These are phyloP conservation scores for Aquanectria penicillioides DNA, from an alignment of 2,329 filamentous ascomycete species.

Conservation along the genomic window DNA sequence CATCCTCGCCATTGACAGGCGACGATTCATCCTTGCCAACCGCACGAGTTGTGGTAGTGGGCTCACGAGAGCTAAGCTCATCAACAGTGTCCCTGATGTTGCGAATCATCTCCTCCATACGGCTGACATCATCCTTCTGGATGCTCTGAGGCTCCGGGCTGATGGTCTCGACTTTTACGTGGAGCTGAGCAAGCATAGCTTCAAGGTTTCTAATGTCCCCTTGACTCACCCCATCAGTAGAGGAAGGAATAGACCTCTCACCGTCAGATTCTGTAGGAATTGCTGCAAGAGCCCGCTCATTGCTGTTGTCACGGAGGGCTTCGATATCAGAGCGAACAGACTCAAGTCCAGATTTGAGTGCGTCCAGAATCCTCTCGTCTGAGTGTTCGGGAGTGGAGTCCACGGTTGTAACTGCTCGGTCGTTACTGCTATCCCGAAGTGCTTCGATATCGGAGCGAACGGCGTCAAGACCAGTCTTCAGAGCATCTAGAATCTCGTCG, in stretches of 20 bases:
- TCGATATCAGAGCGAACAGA: slow-evolving; percentile 80
- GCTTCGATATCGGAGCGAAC: slow-evolving; percentile 78
- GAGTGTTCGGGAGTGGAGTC: slow-evolving; percentile 51
- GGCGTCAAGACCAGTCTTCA: slow-evolving; percentile 79
- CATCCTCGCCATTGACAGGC: slow-evolving; percentile 43
- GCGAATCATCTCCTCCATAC: slow-evolving; percentile 62
- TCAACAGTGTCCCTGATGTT: slow-evolving; percentile 61
- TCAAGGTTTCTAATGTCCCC: slow-evolving; percentile 89
- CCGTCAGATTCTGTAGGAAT: slow-evolving; percentile 32
- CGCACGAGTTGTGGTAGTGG: slow-evolving; percentile 27
- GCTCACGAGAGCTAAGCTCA: slow-evolving; percentile 51
- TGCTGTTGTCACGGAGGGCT: slow-evolving; percentile 68
- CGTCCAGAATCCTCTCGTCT: slow-evolving; percentile 82
- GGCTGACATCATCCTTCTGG: slow-evolving; percentile 64
- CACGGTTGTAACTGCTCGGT: slow-evolving; percentile 59
- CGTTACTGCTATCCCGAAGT: slow-evolving; percentile 73
- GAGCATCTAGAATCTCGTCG: slow-evolving; percentile 84
- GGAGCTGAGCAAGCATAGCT: slow-evolving; percentile 81
- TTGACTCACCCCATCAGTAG: slow-evolving; percentile 66
- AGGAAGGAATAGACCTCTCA: slow-evolving; percentile 43
- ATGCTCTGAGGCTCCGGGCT: slow-evolving; percentile 48
- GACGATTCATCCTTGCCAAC: slow-evolving; percentile 30
- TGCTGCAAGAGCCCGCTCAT: slow-evolving; percentile 59
- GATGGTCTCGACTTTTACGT: slow-evolving; percentile 79
- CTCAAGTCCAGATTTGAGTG: slow-evolving; percentile 80